phyloP scores from a whole-genome alignment of 1,139 yeast genomes.

The Diutina scorzettiae region DNA sequence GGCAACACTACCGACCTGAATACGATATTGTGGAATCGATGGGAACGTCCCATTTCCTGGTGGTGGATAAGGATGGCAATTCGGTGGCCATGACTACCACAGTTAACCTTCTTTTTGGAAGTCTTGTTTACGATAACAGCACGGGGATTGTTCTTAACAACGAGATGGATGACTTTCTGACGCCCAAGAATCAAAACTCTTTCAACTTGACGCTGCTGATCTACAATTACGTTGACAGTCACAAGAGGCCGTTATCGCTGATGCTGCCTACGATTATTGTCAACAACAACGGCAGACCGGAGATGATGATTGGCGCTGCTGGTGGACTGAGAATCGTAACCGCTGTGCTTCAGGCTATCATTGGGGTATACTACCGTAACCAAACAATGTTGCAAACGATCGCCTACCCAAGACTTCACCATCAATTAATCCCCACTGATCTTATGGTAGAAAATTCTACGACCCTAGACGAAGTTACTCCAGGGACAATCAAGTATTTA shows the following conservation, averaged over 20 bases:
- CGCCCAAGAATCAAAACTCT: conserved; percentile 57
- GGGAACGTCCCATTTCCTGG: conserved; percentile 81
- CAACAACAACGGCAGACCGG: conserved; percentile 33
- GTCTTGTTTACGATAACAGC: conserved; percentile 61
- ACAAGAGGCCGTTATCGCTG: conserved; percentile 76
- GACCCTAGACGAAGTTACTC: conserved; percentile 14
- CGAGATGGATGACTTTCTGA: conserved; percentile 94
- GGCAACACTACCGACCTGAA: conserved; percentile 69
- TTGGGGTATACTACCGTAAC: conserved; percentile 47
- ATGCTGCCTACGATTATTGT: conserved; percentile 65
- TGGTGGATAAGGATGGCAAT: conserved; percentile 58
- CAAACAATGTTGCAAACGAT: conserved; percentile 54
- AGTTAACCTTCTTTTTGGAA: conserved; percentile 77
- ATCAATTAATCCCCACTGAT: conserved; percentile 72
- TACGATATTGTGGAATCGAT: conserved; percentile 66
- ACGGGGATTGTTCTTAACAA: conserved; percentile 83
- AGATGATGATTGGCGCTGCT: conserved; percentile 77
- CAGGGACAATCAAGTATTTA: neutral
- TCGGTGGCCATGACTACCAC: conserved; percentile 87
- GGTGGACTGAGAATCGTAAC: conserved; percentile 92
- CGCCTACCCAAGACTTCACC: conserved; percentile 75
- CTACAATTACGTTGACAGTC: conserved; percentile 65
- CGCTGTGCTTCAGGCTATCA: conserved; percentile 68
- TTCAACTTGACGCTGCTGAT: conserved; percentile 74
- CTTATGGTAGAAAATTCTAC: conserved; percentile 45